Evolutionary conservation across 345 rosid species (phyloP).

Genomic region (Limnanthes douglasii): DNA sequence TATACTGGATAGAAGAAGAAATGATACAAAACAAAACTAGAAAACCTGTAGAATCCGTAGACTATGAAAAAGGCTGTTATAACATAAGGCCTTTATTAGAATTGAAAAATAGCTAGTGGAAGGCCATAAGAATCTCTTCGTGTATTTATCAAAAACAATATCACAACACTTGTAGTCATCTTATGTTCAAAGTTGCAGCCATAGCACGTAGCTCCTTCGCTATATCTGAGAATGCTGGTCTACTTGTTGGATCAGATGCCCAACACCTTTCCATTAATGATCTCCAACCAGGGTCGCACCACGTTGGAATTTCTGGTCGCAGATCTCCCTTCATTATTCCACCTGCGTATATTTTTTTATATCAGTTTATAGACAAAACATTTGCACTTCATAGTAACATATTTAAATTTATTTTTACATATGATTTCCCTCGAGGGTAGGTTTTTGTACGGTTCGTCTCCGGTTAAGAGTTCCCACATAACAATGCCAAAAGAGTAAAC

Average conservation of each 20-base stretch:
- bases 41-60: no score
- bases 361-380: neutral
- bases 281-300: conserved; percentile 32
- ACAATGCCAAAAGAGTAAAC: conserved; percentile 71
- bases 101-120: no score
- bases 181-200: conserved; percentile 20
- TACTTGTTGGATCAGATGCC: conserved; percentile 22
- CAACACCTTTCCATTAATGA: conserved; percentile 39
- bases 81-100: no score
- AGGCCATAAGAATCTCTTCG: no score
- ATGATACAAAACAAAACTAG: no score
- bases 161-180: no score
- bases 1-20: no score
- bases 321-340: conserved; percentile 20
- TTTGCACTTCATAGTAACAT: neutral
- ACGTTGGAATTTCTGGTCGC: conserved; percentile 23
- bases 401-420: conserved; percentile 10
- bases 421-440: conserved; percentile 21
- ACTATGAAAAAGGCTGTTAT: no score
- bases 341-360: conserved; percentile 9
- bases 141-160: no score
- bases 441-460: conserved; percentile 53
- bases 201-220: conserved; percentile 23
- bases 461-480: conserved; percentile 75
- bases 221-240: conserved; percentile 33